Conservation (phyloP, 176 grass and related monocot species). For the Alloteropsis semialata region DNA sequence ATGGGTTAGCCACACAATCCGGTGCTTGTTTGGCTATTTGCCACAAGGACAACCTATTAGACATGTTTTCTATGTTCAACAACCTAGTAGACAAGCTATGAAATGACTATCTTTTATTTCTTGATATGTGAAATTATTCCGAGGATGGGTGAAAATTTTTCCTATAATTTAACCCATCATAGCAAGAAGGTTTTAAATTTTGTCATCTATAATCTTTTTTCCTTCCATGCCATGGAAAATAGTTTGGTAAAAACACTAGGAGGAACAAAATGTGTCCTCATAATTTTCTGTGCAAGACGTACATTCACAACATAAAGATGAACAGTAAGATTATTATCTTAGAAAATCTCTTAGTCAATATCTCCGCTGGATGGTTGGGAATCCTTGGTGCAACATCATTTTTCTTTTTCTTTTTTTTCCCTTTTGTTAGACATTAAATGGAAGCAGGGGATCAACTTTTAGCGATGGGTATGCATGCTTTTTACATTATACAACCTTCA, state of each 20-base stretch:
- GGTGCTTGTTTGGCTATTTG: no score
- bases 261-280: not conserved
- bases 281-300: no score
- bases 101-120: no score
- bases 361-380: not conserved
- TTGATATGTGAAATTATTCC: no score
- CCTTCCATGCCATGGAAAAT: not conserved
- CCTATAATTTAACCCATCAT: not conserved
- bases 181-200: not conserved
- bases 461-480: not conserved
- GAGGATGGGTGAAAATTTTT: no score
- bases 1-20: no score
- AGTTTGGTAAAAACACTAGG: not conserved
- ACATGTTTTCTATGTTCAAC: no score
- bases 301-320: not conserved
- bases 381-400: not conserved
- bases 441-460: not conserved
- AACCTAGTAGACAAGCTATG: no score
- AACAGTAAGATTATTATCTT: no score
- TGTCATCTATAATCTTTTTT: not conserved
- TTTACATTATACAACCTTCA: no score
- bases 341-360: not conserved
- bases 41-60: no score
- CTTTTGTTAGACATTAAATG: not conserved
- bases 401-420: not conserved